Base-by-base conservation (phyloP, 1,139 yeast species). In the Geotrichum carabidarum region DNA sequence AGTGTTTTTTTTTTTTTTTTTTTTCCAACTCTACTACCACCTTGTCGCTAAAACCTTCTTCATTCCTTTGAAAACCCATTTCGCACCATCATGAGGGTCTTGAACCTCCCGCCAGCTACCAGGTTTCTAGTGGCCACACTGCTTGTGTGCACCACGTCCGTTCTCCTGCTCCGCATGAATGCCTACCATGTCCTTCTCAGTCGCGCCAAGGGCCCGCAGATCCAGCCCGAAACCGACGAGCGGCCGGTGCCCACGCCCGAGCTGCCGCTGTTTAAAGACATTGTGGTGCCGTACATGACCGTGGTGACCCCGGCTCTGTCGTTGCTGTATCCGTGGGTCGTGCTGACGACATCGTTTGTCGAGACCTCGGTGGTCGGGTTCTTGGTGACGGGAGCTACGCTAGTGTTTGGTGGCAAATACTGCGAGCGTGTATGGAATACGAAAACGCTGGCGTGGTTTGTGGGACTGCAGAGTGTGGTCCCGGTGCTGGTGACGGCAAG, bases 251-350 rank as follows among this genome's bases (percentile, higher is more conserved):
- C 53, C 1, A 44, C 44, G 15, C 55, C 64, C 57, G 60, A 2
- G 55, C 59, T 27, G 34, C 53, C 58, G 2, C 44, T 31, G 38
- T 72, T 76, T 56, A 71, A 71, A 51, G 73, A 75, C 51, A 73
- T 83, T 46, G 66, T 71, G 35, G 77, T 83, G 2, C 88, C 95
- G 0, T 74, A 77, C 54, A 64, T 89, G 54, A 91, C 87, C 67
- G 73, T 88, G 67, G 79, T 88, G 5, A 46, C 50, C 2, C 96
- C 96, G 3, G 72, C 77, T 22, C 73, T 76, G 53, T 78, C 86
- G 0, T 65, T 84, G 3, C 71, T 71, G 56, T 78, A 81, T 59
- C 95, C 96, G 4, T 86, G 95, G 91, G 87, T 87, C 1, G 62
- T 88, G n/a, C 63, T 82, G 36, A 79, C 87, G 1, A 77, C 94